phyloP scores from a whole-genome alignment of 495 filamentous ascomycete genomes.

The Penicillium roqueforti region DNA sequence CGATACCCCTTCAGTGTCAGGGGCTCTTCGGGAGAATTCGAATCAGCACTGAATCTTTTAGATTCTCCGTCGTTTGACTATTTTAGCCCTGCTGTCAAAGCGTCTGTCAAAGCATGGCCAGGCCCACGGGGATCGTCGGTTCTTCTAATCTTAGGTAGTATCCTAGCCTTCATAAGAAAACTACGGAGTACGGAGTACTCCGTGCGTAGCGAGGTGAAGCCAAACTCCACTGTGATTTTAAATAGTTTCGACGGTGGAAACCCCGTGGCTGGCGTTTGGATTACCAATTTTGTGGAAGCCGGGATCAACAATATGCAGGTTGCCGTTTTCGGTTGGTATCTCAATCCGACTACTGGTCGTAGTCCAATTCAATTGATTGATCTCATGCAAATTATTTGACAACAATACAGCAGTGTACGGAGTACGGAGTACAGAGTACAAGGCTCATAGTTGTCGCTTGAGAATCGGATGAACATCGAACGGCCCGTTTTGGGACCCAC shows the following conservation, averaged over 20 bases:
- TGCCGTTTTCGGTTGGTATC: background rate
- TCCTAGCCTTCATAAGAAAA: too few species aligned
- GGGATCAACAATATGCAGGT: background rate
- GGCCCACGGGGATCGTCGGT: background rate
- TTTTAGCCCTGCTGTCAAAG: conserved; percentile 1
- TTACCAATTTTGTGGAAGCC: background rate
- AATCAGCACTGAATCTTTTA: background rate
- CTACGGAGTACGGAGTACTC: too few species aligned
- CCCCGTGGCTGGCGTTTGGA: background rate
- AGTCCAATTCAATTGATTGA: background rate
- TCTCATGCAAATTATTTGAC: background rate
- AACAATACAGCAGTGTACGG: background rate
- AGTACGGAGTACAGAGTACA: too few species aligned
- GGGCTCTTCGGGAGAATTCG: background rate
- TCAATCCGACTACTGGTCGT: background rate
- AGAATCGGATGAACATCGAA: background rate
- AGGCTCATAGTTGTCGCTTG: background rate
- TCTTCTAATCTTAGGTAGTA: background rate
- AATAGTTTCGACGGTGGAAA: background rate
- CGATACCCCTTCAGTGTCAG: background rate
- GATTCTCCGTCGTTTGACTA: conserved; percentile 8
- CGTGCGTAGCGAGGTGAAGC: too few species aligned
- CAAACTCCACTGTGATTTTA: background rate
- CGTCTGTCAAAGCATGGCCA: conserved; percentile 6
- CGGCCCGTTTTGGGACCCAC: conserved; percentile 1